Evolutionary conservation across 2,329 filamentous ascomycete species (phyloP).

Genomic region (Ceratocystis papillata): DNA sequence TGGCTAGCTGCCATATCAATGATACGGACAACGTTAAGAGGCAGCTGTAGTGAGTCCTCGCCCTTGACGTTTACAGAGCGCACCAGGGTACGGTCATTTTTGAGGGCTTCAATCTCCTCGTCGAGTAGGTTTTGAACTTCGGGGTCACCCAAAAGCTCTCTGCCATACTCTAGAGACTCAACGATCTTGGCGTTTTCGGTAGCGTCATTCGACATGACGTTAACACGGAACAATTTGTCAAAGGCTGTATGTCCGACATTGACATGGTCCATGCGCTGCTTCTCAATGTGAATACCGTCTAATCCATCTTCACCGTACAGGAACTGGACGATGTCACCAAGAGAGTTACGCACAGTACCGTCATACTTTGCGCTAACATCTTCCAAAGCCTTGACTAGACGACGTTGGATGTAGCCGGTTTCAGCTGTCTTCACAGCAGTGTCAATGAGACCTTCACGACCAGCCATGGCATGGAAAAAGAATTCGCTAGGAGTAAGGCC

Average conservation of each 20-base stretch:
- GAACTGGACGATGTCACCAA: constrained; percentile 94
- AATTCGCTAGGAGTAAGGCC: constrained; percentile 92
- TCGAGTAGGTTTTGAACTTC: constrained; percentile 79
- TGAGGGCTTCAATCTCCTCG: constrained; percentile 71
- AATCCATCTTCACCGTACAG: constrained; percentile 95
- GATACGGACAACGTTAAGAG: constrained; percentile 82
- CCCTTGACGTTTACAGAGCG: constrained; percentile 61
- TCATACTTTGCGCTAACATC: constrained; percentile 97
- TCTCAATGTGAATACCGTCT: constrained; percentile 87
- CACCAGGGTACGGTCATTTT: constrained; percentile 62
- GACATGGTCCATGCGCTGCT: constrained; percentile 79
- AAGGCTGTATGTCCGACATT: constrained; percentile 68
- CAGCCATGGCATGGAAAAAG: constrained; percentile 99
- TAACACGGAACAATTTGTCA: constrained; percentile 69
- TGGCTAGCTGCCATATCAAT: constrained; percentile 82
- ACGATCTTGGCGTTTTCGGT: constrained; percentile 45
- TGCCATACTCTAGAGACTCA: constrained; percentile 60
- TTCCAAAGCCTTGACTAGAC: constrained; percentile 94
- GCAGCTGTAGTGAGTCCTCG: constrained; percentile 79
- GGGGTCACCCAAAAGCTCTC: constrained; percentile 77
- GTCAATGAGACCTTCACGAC: constrained; percentile 98
- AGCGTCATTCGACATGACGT: constrained; percentile 60
- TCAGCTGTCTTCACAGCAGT: constrained; percentile 99
- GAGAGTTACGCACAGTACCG: constrained; percentile 89
- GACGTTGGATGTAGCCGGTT: constrained; percentile 97